These are phyloP conservation scores for Leptographium lundbergii DNA, from an alignment of 2,329 filamentous ascomycete genomes.

Conservation along the genomic window DNA sequence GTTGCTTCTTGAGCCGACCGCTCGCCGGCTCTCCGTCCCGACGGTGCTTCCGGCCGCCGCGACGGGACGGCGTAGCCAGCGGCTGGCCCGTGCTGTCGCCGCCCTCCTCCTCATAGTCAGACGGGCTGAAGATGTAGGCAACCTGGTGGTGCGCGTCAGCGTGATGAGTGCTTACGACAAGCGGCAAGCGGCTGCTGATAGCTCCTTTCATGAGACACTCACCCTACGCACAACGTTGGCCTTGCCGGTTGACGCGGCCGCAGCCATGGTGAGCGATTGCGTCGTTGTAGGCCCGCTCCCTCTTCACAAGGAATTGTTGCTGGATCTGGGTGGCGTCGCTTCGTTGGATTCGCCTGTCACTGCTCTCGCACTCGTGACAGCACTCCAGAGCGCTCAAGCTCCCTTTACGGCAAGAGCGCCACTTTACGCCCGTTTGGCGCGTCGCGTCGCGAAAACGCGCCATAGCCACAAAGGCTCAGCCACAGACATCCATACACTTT, in stretches of 20 bases:
- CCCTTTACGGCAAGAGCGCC: background rate
- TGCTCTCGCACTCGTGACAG: background rate
- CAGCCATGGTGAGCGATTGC: background rate
- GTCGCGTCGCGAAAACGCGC: background rate
- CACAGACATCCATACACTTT: background rate
- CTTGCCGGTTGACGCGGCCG: background rate
- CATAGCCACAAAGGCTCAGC: background rate
- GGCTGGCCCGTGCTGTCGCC: background rate
- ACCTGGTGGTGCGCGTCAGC: slow-evolving; percentile 26
- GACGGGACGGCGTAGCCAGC: background rate
- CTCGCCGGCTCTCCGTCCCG: background rate
- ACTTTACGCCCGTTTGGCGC: background rate
- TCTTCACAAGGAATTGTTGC: background rate
- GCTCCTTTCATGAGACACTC: background rate
- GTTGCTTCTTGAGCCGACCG: background rate
- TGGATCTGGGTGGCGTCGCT: background rate
- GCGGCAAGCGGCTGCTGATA: background rate
- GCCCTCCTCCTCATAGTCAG: slow-evolving; percentile 20
- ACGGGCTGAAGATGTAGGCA: slow-evolving; percentile 49
- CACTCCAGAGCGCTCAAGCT: background rate
- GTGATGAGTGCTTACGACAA: too few species aligned
- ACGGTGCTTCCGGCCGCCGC: background rate
- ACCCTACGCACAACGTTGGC: slow-evolving; percentile 4
- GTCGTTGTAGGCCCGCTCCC: background rate
- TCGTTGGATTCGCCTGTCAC: background rate